These are phyloP conservation scores for Rhododendron mucronatum DNA, from an alignment of 148 eudicot genomes.

Conservation along the genomic window DNA sequence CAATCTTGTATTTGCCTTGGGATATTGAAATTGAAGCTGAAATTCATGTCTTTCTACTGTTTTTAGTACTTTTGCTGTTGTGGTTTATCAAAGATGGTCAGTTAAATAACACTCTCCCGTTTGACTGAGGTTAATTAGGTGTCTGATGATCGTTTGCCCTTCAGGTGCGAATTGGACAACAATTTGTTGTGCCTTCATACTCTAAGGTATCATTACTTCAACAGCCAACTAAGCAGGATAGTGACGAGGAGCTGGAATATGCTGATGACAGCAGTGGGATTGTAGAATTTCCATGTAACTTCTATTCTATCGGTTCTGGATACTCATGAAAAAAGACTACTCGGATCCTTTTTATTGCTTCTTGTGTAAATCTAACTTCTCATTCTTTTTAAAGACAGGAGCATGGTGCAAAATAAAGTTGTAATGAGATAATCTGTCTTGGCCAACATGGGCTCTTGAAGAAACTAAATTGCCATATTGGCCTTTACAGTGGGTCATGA, in stretches of 20 bases:
- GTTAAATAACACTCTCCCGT: background rate
- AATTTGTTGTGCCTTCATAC: slow-evolving; percentile 85
- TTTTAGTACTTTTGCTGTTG: background rate
- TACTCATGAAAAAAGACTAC: background rate
- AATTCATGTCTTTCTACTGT: background rate
- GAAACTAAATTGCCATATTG: background rate
- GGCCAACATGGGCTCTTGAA: background rate
- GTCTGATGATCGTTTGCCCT: slow-evolving; percentile 9
- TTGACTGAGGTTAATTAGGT: slow-evolving; percentile 6
- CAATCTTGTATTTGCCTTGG: background rate
- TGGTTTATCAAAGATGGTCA: background rate
- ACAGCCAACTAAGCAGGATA: slow-evolving; percentile 82
- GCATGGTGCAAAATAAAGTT: too few species aligned
- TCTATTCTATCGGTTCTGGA: background rate
- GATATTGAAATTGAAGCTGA: background rate
- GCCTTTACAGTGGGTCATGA: background rate
- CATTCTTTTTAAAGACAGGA: background rate
- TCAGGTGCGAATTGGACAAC: slow-evolving; percentile 73
- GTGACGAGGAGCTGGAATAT: slow-evolving; percentile 98
- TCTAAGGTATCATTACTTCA: slow-evolving; percentile 81
- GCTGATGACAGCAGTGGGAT: slow-evolving; percentile 69
- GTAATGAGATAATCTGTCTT: background rate
- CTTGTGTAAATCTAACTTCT: background rate
- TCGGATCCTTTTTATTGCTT: background rate
- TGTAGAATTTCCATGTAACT: slow-evolving; percentile 50